Evolutionary conservation across 1,284 basidiomycete species (phyloP), one percentile per base, ranked within the genome.

Genomic region (Ganoderma sp.): DNA sequence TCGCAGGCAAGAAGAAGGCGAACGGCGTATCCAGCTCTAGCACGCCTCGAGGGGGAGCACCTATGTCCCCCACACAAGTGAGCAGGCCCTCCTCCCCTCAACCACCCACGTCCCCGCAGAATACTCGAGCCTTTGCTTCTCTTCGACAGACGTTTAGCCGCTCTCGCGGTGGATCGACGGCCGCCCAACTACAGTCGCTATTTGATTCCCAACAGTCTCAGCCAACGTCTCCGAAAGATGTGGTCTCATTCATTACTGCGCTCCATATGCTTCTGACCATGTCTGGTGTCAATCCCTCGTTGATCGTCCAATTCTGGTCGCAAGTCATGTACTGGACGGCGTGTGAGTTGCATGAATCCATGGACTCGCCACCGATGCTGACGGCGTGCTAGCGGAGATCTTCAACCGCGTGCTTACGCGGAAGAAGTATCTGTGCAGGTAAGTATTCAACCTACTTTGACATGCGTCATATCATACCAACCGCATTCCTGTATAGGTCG

Each of bases 241-340:
- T 99, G 68, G 93, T 91, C 22, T 86, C 91, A 1, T 91, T 98
- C 75, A 85, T 99, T 57, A 94, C 94, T 1, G 92, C 94, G n/a
- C 85, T 98, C 2, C 90, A 99, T 69, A 90, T 93, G 19, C 81
- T 99, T 41, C 84, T 99, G 14, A 89, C 91, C 60, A 83, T 96
- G 25, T 95, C 97, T 71, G 93, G 97, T 70, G 88, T 99, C 73
- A 98, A 99, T 76, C 97, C 97, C 12, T 91, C 88, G 1, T 84
- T 98, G 58, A 91, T 92, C 68, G 90, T 93, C 17, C 97, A 99
- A 78, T 86, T 96, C 57, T 97, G 97, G 87, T 97, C 96, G 0
- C 97, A 99, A 81, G 90, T 98, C 22, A 90, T 97, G 82, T 97
- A 95, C 77, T 97, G 95, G 95, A 90, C 90, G 60, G 88, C 91